Conservation (phyloP, 1,284 basidiomycete genomes). For the Trichosporon sp. region DNA sequence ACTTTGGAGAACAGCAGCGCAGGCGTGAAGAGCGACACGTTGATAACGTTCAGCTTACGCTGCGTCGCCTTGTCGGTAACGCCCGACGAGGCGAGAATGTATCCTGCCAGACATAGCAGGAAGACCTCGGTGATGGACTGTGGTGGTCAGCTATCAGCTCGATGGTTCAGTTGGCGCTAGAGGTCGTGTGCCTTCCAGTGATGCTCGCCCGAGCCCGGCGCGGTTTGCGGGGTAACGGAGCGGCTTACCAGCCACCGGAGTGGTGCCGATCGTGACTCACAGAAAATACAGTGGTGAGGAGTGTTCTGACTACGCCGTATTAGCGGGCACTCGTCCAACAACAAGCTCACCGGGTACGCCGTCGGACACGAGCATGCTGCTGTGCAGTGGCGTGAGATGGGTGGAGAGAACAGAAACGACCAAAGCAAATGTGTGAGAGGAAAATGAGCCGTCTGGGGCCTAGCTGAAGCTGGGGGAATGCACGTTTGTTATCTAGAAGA, state of each 20-base stretch:
- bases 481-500: neutral
- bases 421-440: neutral
- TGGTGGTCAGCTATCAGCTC: conserved; percentile 1
- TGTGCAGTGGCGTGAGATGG: neutral
- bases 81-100: conserved; percentile 68
- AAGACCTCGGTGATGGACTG: conserved; percentile 88
- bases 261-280: conserved; percentile 42
- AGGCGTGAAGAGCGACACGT: conserved; percentile 80
- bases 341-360: conserved; percentile 11
- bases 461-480: neutral
- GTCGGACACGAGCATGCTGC: conserved; percentile 8
- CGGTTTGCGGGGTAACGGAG: too few relatives aligned
- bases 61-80: conserved; percentile 85
- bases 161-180: neutral
- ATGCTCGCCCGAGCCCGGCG: too few relatives aligned
- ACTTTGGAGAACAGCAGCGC: conserved; percentile 91
- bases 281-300: conserved; percentile 54
- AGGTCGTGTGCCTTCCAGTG: neutral
- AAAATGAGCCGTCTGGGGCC: neutral
- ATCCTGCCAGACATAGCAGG: conserved; percentile 77
- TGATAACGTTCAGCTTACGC: conserved; percentile 57
- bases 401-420: neutral
- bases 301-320: conserved; percentile 15
- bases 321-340: neutral
- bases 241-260: too few relatives aligned